A percentile compares a stretch with the other conserved stretches of the same genome.
Conservation (phyloP, 1,284 basidiomycete genomes). For the Sphagnurus paluster region DNA sequence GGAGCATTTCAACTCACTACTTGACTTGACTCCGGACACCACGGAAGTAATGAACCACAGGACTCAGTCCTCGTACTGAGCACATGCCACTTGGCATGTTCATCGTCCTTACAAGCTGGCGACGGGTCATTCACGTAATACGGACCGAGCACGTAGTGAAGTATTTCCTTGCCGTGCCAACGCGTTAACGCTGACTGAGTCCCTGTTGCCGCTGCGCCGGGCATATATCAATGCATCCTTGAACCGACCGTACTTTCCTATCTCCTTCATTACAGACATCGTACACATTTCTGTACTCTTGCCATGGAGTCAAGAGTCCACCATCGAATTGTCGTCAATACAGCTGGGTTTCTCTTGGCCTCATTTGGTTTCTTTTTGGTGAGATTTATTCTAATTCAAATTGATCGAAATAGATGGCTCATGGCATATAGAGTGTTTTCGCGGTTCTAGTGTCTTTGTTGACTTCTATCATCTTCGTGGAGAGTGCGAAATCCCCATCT, state of each 20-base stretch:
- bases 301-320: conserved; percentile 22
- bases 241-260: conserved; percentile 6
- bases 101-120: too few species aligned
- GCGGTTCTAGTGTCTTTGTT: conserved; percentile 16
- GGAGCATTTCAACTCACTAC: too few species aligned
- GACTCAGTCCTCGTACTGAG: too few species aligned
- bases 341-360: conserved; percentile 25
- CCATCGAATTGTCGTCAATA: conserved; percentile 19
- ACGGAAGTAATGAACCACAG: too few species aligned
- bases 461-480: not conserved
- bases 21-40: too few species aligned
- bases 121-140: not conserved
- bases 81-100: too few species aligned
- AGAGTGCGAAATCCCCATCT: not conserved
- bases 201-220: conserved; percentile 3
- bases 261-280: not conserved
- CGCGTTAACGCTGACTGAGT: too few species aligned
- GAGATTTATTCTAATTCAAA: too few species aligned
- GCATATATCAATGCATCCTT: conserved; percentile 6
- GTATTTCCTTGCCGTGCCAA: too few species aligned
- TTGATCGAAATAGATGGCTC: not conserved
- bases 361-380: conserved; percentile 29
- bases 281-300: not conserved
- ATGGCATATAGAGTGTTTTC: conserved; percentile 18
- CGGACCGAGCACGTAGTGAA: too few species aligned